phyloP scores from a whole-genome alignment of 2,329 filamentous ascomycete genomes.

The Cadophora sp. region DNA sequence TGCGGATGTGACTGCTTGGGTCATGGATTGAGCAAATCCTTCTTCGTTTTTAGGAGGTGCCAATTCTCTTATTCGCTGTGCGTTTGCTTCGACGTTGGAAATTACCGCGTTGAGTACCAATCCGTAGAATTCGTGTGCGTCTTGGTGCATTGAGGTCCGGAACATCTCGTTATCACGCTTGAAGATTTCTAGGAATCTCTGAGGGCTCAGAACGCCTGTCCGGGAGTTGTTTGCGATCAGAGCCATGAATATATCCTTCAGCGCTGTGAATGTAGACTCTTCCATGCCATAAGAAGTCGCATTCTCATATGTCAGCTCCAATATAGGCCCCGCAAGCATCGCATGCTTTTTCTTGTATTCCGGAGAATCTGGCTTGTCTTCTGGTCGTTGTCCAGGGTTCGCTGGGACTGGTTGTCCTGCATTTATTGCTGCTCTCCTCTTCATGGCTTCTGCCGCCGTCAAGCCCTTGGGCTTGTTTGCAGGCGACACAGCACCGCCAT shows the following conservation, averaged over 20 bases:
- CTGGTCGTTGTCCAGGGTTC: slow-evolving; percentile 64
- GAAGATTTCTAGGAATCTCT: slow-evolving; percentile 92
- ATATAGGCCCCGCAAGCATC: slow-evolving; percentile 82
- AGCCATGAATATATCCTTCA: slow-evolving; percentile 96
- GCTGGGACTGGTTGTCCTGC: slow-evolving; percentile 61
- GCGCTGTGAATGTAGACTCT: slow-evolving; percentile 90
- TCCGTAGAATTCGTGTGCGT: slow-evolving; percentile 97
- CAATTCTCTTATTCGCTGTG: slow-evolving; percentile 66
- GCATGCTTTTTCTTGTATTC: slow-evolving; percentile 99
- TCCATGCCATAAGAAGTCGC: slow-evolving; percentile 86
- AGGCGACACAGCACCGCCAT: slow-evolving; percentile 53
- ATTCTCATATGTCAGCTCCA: slow-evolving; percentile 86
- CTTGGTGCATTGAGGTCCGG: slow-evolving; percentile 95
- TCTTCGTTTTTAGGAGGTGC: slow-evolving; percentile 51
- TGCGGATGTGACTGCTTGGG: slow-evolving; percentile 51
- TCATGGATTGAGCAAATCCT: slow-evolving; percentile 59
- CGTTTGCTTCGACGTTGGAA: slow-evolving; percentile 88
- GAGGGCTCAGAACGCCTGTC: slow-evolving; percentile 89
- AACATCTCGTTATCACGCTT: slow-evolving; percentile 98
- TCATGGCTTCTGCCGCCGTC: slow-evolving; percentile 61
- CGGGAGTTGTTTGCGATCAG: slow-evolving; percentile 81
- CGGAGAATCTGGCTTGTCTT: slow-evolving; percentile 92
- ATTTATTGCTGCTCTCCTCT: slow-evolving; percentile 62
- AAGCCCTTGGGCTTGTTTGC: slow-evolving; percentile 60
- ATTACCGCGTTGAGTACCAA: slow-evolving; percentile 96